Percentiles rank a stretch among this genome's conserved stretches.
Conservation (phyloP, 768 basidiomycete genomes). For the Psilocybe tampanensis region DNA sequence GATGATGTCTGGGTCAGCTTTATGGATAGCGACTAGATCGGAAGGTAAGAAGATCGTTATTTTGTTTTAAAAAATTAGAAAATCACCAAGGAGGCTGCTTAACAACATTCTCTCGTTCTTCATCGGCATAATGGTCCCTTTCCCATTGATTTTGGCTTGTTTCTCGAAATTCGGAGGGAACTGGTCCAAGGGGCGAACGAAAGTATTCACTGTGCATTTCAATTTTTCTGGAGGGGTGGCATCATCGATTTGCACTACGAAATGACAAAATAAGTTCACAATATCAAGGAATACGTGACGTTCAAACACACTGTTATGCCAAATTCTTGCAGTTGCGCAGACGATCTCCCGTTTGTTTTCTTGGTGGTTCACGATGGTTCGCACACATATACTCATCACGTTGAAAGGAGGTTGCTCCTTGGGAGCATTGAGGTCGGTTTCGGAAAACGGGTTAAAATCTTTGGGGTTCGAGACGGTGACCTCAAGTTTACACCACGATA, state of each 20-base stretch:
- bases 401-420: constrained; percentile 88
- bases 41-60: constrained; percentile 1
- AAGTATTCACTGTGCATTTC: constrained; percentile 82
- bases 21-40: constrained; percentile 66
- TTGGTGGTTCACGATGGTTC: constrained; percentile 92
- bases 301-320: constrained; percentile 59
- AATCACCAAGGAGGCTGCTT: constrained; percentile 73
- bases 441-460: constrained; percentile 81
- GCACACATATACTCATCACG: constrained; percentile 83
- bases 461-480: constrained; percentile 83
- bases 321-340: constrained; percentile 80
- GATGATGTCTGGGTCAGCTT: constrained; percentile 91
- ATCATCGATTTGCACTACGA: constrained; percentile 86
- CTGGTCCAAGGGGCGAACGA: constrained; percentile 85
- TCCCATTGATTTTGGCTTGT: constrained; percentile 61
- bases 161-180: constrained; percentile 87
- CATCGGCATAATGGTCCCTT: constrained; percentile 71
- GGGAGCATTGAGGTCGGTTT: constrained; percentile 68
- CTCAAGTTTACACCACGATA: constrained; percentile 98
- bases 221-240: constrained; percentile 87
- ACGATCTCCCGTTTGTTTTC: constrained; percentile 95
- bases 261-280: not conserved
- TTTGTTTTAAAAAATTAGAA: not conserved
- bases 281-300: not conserved
- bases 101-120: constrained; percentile 86